These are phyloP conservation scores for Nannochloropsis gaditana DNA, from an alignment of 108 stramenopile genomes.

Conservation along the genomic window DNA sequence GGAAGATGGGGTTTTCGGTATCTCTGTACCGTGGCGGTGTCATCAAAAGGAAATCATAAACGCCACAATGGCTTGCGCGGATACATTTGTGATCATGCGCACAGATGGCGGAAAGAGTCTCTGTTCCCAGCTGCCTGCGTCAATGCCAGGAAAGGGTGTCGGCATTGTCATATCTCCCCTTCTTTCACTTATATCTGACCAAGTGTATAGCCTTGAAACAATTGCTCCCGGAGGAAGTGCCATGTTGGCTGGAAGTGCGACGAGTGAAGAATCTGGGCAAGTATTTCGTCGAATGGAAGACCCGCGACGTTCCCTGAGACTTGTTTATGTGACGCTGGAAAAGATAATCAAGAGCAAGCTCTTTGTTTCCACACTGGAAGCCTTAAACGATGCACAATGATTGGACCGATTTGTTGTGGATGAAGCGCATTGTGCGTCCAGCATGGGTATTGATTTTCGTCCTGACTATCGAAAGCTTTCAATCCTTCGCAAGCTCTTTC, in stretches of 20 bases:
- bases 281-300: constrained; percentile 31
- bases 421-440: constrained; percentile 89
- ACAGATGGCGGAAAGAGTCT: constrained; percentile 93
- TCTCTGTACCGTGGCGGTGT: constrained; percentile 30
- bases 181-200: constrained; percentile 90
- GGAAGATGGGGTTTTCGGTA: constrained; percentile 25
- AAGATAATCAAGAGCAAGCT: constrained; percentile 64
- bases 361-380: constrained; percentile 66
- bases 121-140: constrained; percentile 72
- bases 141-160: constrained; percentile 47
- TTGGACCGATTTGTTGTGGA: constrained; percentile 95
- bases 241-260: constrained; percentile 36
- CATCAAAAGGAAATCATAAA: constrained; percentile 44
- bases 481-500: constrained; percentile 70
- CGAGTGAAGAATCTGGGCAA: constrained; percentile 27
- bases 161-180: constrained; percentile 90
- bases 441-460: constrained; percentile 79
- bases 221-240: constrained; percentile 30
- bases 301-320: constrained; percentile 27
- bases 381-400: constrained; percentile 58
- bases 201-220: constrained; percentile 60
- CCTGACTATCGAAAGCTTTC: constrained; percentile 74
- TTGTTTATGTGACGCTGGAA: constrained; percentile 82
- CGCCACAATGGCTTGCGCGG: constrained; percentile 44
- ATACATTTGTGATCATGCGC: constrained; percentile 97